Base-by-base conservation (phyloP, 108 stramenopile genomes). In the Cyclotella choctawhatcheeana region DNA sequence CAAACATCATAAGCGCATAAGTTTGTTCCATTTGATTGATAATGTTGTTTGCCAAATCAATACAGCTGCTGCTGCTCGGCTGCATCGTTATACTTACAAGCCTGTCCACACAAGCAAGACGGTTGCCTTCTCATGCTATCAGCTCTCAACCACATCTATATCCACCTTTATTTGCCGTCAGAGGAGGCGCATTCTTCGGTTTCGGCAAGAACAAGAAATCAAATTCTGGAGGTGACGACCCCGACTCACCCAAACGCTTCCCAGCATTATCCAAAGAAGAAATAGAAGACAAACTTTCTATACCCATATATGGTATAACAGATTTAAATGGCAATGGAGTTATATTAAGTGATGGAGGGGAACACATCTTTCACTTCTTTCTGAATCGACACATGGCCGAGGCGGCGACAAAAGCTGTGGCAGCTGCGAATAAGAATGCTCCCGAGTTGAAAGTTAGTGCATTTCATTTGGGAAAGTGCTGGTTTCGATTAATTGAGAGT, bases 381-480 rank as follows among this genome's bases (percentile, higher is more conserved):
- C 74, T 82, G 17, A 71, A 69, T 4, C 48, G 44, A 31, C 77
- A 77, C 47, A 82, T 82, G 81, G 81, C 81, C 0, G 63, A 76
- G 44, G 45, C 51, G 0, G 81, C 77, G 4, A 50, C 67, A 21
- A 64, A 22, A 43, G 60, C 77, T 6, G 58, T 82, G 3, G 22
- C 33, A 25, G 72, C 58, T 22, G 76, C 81, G 13, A 82, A 82
- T 68, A 29, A 14, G 0, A 76, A 72, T 18, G 69, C 72, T 8
- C 78, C 78, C 4, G 61, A 77, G 14, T 44, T 82, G 51, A 64
- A 50, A 40, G 77, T 82, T 22, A 71, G 61, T 2, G 71, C 77
- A 10, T 76, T 82, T 40, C 81, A 82, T 50, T 63, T 82, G 34
- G 81, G 81, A 13, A 82, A 82, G 44, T 74, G 76, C 22, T 82